phyloP scores from a whole-genome alignment of 208 protist genomes.

The Eutreptiella sp. region DNA sequence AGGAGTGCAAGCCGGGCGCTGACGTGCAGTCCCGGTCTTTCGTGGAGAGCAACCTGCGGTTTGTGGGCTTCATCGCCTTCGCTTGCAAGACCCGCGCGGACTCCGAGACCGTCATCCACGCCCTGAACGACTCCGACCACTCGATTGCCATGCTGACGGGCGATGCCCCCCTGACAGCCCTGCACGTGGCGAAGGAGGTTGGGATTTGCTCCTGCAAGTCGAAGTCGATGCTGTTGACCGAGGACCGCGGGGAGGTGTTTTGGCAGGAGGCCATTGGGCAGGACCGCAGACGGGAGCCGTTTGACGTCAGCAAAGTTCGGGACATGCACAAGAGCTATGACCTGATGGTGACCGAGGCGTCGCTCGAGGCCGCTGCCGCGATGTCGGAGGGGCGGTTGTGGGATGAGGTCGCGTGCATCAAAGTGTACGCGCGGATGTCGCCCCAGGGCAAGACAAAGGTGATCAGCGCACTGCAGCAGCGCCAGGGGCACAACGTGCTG shows the following conservation, averaged over 20 bases:
- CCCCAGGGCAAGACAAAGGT: conserved; percentile 79
- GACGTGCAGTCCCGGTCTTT: conserved; percentile 23
- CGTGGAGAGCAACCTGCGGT: conserved; percentile 80
- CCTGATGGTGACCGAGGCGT: conserved; percentile 13
- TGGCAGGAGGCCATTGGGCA: neutral
- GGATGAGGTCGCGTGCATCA: conserved; percentile 63
- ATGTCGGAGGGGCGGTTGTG: conserved; percentile 28
- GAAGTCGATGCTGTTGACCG: neutral
- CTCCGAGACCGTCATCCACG: conserved; percentile 62
- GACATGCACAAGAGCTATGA: neutral
- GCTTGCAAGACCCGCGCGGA: conserved; percentile 88
- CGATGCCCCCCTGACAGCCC: conserved; percentile 93
- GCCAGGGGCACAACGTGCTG: conserved; percentile 70
- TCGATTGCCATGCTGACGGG: conserved; percentile 95
- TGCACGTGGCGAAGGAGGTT: conserved; percentile 86
- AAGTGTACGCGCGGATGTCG: conserved; percentile 77
- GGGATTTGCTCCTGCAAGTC: conserved; percentile 46
- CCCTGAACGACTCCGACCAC: conserved; percentile 68
- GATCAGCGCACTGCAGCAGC: conserved; percentile 71
- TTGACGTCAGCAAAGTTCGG: too few relatives aligned
- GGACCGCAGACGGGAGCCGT: neutral
- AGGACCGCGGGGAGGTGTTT: neutral
- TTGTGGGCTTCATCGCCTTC: conserved; percentile 93
- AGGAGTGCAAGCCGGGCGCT: conserved; percentile 47
- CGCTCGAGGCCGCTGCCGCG: neutral